Percentiles rank a stretch among this genome's conserved stretches.
Evolutionary conservation across 2,329 filamentous ascomycete genomes (phyloP).

Genomic region (Aureobasidium sp.): DNA sequence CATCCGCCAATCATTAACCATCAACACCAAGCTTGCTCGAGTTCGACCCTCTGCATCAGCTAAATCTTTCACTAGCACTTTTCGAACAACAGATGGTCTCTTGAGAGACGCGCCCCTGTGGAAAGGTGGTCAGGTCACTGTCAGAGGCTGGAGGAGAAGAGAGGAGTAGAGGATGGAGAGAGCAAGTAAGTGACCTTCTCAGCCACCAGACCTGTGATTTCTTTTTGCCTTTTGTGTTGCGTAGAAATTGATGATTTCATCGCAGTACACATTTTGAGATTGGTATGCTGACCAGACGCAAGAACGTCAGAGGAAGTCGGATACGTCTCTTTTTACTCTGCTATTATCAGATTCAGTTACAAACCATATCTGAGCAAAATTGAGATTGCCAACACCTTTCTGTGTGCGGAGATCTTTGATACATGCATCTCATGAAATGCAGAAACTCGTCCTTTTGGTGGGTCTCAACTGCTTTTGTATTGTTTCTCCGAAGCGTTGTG

Average conservation of each 20-base stretch:
- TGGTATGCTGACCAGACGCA: too few relatives aligned
- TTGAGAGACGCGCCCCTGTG: not conserved
- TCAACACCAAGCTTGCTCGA: not conserved
- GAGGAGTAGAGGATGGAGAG: not conserved
- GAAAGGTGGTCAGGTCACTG: not conserved
- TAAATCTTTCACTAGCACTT: not conserved
- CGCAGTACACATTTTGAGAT: not conserved
- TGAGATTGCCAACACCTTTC: not conserved
- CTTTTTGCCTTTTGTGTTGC: not conserved
- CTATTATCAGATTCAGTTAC: too few relatives aligned
- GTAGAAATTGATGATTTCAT: not conserved
- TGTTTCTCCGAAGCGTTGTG: not conserved
- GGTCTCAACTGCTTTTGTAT: not conserved
- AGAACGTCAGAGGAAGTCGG: too few relatives aligned
- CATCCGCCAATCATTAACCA: not conserved
- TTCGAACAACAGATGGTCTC: not conserved
- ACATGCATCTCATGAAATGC: too few relatives aligned
- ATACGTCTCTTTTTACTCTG: too few relatives aligned
- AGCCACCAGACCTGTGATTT: conserved; percentile 8
- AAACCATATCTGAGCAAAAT: too few relatives aligned
- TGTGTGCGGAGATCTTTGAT: not conserved
- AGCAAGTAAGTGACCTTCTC: not conserved
- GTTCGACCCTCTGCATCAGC: not conserved
- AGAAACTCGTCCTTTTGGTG: too few relatives aligned
- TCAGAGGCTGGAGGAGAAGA: not conserved